These are phyloP conservation scores for Oldenlandia corymbosa DNA, from an alignment of 257 asterid species.

Conservation along the genomic window DNA sequence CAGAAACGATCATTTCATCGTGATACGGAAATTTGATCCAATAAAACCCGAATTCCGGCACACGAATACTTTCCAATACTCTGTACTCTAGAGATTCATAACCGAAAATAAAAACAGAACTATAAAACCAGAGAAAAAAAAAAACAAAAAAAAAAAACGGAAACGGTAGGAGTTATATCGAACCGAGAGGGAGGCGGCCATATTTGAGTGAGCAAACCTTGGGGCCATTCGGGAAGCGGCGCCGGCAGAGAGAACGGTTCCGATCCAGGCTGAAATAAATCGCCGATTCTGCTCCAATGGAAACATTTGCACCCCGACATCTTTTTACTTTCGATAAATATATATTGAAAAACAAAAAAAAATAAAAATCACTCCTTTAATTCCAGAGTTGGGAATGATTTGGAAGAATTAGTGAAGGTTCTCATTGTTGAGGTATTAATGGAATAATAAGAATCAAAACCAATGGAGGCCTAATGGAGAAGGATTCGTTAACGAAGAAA, in stretches of 20 bases:
- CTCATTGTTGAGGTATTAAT: no score
- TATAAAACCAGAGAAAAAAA: no score
- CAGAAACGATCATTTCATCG: background rate
- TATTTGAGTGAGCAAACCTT: conserved; percentile 29
- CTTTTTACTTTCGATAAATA: background rate
- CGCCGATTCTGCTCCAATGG: conserved; percentile 44
- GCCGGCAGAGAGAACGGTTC: conserved; percentile 59
- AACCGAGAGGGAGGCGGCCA: background rate
- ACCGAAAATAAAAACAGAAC: no score
- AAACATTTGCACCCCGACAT: conserved; percentile 59
- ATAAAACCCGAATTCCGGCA: background rate
- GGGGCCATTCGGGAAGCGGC: conserved; percentile 81
- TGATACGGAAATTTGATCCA: background rate
- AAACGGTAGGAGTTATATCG: background rate
- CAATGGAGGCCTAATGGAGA: no score
- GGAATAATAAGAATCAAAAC: no score
- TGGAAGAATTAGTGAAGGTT: background rate
- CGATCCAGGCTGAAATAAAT: conserved; percentile 34
- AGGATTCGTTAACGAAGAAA: no score
- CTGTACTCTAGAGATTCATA: no score
- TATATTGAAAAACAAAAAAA: no score
- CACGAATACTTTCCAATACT: no score
- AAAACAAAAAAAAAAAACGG: background rate
- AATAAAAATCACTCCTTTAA: no score
- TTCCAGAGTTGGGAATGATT: background rate